Percentiles rank a stretch among this genome's conserved stretches.
These are phyloP conservation scores for Hibiscus syriacus DNA, from an alignment of 345 rosid species.

Conservation along the genomic window DNA sequence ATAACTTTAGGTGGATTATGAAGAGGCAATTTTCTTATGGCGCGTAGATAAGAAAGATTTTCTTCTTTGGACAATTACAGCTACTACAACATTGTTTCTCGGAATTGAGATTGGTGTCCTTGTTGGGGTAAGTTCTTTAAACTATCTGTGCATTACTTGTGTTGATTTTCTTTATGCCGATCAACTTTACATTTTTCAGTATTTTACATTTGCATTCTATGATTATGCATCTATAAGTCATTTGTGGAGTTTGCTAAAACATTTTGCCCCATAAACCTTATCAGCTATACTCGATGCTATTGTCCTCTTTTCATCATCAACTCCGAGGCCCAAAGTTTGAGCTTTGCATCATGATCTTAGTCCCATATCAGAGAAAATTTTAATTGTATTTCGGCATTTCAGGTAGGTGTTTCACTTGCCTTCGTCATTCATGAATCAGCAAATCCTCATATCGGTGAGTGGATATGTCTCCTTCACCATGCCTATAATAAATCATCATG, in stretches of 20 bases:
- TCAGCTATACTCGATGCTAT: not conserved
- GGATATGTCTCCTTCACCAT: not conserved
- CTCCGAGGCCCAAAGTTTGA: not conserved
- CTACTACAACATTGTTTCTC: constrained; percentile 70
- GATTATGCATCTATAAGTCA: not conserved
- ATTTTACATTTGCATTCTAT: not conserved
- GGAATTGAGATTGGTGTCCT: constrained; percentile 98
- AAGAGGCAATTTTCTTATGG: constrained; percentile 95
- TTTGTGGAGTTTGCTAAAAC: not conserved
- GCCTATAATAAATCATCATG: not conserved
- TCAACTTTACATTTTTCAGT: not conserved
- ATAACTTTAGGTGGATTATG: constrained; percentile 78
- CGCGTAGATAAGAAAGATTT: constrained; percentile 91
- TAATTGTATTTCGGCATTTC: constrained; percentile 20
- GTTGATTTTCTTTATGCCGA: not conserved
- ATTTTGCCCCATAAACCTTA: not conserved
- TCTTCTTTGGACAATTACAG: constrained; percentile 88
- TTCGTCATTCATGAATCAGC: constrained; percentile 99
- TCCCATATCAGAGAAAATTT: not conserved
- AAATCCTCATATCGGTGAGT: constrained; percentile 95
- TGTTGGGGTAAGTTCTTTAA: constrained; percentile 67
- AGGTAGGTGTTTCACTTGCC: constrained; percentile 95
- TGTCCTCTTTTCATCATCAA: not conserved
- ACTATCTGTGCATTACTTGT: not conserved
- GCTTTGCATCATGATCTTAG: not conserved